These are phyloP conservation scores for Candida cerambycidarum DNA, from an alignment of 805 yeast genomes.

Conservation along the genomic window DNA sequence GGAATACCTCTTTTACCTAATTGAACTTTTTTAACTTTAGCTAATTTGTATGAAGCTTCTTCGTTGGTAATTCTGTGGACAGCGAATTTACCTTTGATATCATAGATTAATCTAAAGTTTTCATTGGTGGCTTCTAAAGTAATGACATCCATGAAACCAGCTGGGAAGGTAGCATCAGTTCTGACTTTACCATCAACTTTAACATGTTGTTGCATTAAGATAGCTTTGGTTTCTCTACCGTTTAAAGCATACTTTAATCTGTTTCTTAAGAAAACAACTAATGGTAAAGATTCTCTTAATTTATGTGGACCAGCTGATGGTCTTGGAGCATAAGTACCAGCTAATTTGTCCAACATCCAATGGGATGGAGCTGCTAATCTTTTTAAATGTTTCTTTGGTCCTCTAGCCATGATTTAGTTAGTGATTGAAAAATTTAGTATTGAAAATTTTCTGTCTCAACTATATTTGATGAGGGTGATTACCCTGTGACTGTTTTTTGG, in stretches of 20 bases:
- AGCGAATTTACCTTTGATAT: conserved; percentile 98
- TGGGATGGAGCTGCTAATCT: conserved; percentile 99
- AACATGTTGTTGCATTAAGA: conserved; percentile 96
- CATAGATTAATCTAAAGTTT: conserved; percentile 98
- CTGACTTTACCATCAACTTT: conserved; percentile 99
- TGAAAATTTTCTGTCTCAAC: conserved; percentile 2
- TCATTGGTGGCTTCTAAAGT: conserved; percentile 97
- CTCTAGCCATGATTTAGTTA: conserved; percentile 12
- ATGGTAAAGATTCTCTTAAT: conserved; percentile 96
- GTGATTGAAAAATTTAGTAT: conserved; percentile 5
- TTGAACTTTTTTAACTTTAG: conserved; percentile 96
- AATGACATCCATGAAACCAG: conserved; percentile 99
- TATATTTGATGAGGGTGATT: conserved; percentile 1
- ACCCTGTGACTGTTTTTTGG: conserved; percentile 9
- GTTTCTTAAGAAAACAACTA: conserved; percentile 96
- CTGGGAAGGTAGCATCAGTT: conserved; percentile 98
- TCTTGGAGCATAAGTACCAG: conserved; percentile 99
- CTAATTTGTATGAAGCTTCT: conserved; percentile 98
- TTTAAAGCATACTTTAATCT: conserved; percentile 97
- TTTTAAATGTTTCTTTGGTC: conserved; percentile 91
- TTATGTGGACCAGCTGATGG: conserved; percentile 99
- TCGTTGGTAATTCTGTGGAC: conserved; percentile 99
- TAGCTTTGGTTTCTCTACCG: conserved; percentile 98
- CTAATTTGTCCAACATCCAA: conserved; percentile 99
- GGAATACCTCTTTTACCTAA: conserved; percentile 98